These are phyloP conservation scores for Torulaspora gathmanii DNA, from an alignment of 805 yeast genomes.

Conservation along the genomic window DNA sequence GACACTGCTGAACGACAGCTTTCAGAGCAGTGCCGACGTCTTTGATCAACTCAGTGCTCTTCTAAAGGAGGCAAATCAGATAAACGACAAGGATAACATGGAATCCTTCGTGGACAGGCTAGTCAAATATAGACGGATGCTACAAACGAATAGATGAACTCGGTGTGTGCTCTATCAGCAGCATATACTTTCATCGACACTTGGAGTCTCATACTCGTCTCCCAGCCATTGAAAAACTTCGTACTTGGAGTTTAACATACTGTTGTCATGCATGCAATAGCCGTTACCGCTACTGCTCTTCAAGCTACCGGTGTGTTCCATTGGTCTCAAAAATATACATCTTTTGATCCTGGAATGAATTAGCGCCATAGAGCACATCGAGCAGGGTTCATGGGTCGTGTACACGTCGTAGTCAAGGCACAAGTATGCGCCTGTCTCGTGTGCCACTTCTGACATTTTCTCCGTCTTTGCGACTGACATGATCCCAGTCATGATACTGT, in stretches of 20 bases:
- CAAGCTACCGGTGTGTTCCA: constrained; percentile 50
- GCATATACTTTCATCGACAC: constrained; percentile 27
- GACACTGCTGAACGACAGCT: constrained; percentile 7
- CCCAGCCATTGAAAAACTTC: constrained; percentile 75
- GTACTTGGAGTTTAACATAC: constrained; percentile 78
- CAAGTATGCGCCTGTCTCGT: constrained; percentile 44
- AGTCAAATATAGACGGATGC: constrained; percentile 3
- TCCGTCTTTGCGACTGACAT: constrained; percentile 57
- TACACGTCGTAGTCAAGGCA: constrained; percentile 75
- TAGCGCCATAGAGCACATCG: constrained; percentile 95
- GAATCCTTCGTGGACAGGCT: not conserved
- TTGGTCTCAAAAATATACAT: constrained; percentile 53
- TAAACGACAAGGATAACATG: not conserved
- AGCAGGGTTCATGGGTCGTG: constrained; percentile 93
- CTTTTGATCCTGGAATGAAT: constrained; percentile 81
- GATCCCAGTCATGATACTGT: constrained; percentile 72
- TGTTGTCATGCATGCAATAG: constrained; percentile 70
- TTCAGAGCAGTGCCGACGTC: constrained; percentile 5
- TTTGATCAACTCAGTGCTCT: constrained; percentile 9
- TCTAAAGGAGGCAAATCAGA: constrained; percentile 1
- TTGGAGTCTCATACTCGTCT: constrained; percentile 25
- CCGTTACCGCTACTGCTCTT: constrained; percentile 55
- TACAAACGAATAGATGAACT: not conserved
- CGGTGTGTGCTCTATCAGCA: constrained; percentile 13
- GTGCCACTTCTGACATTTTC: constrained; percentile 16